These are phyloP conservation scores for Geranium brycei DNA, from an alignment of 345 rosid genomes.

Conservation along the genomic window DNA sequence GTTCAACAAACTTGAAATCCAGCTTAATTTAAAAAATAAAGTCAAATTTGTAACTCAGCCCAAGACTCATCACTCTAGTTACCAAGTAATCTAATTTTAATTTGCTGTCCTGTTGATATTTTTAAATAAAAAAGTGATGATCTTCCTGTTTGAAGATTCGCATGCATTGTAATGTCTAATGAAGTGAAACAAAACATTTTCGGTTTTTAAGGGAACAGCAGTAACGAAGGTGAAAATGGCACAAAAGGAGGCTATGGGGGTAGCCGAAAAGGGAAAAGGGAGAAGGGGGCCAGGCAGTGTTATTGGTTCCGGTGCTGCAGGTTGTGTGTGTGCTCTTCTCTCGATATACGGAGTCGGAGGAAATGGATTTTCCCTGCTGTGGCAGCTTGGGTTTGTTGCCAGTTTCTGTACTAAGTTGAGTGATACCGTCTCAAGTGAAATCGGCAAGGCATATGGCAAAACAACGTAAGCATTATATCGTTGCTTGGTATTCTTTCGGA, in stretches of 20 bases:
- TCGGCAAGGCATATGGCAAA: slow-evolving; percentile 94
- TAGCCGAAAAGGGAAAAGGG: slow-evolving; percentile 90
- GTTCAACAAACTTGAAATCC: neutral
- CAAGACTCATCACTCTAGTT: neutral
- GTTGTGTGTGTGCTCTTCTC: slow-evolving; percentile 76
- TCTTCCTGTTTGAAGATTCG: neutral
- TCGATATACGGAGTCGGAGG: slow-evolving; percentile 64
- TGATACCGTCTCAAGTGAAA: slow-evolving; percentile 89
- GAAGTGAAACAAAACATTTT: neutral
- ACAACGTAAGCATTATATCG: slow-evolving; percentile 54
- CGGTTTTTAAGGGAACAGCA: slow-evolving; percentile 56
- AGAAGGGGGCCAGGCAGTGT: slow-evolving; percentile 97
- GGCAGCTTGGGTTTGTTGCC: slow-evolving; percentile 81
- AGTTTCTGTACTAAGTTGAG: slow-evolving; percentile 95
- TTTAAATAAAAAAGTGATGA: no score
- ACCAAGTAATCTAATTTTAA: neutral
- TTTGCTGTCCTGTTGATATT: neutral
- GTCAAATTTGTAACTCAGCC: neutral
- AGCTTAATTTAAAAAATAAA: no score
- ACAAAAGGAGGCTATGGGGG: slow-evolving; percentile 87
- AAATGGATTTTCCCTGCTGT: slow-evolving; percentile 38
- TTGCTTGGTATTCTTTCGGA: neutral
- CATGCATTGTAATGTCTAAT: neutral
- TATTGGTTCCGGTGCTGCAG: slow-evolving; percentile 96
- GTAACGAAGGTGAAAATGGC: slow-evolving; percentile 92